phyloP scores from a whole-genome alignment of 2,329 filamentous ascomycete species.

The Setomelanomma holmii region DNA sequence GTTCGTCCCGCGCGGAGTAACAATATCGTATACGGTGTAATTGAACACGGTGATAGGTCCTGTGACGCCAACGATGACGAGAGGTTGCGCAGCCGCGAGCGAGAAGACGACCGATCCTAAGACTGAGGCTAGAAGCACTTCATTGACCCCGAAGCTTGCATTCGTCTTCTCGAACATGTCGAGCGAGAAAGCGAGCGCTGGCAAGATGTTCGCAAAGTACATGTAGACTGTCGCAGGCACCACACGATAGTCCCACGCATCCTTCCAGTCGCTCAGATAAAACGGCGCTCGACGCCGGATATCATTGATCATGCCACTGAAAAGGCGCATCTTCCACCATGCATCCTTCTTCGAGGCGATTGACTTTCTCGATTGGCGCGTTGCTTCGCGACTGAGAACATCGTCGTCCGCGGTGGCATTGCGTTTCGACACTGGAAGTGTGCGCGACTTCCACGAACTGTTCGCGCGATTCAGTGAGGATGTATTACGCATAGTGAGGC shows the following conservation, averaged over 20 bases:
- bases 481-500: conserved; percentile 23
- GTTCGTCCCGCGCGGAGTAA: conserved; percentile 76
- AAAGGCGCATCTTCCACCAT: conserved; percentile 80
- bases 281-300: conserved; percentile 75
- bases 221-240: conserved; percentile 88
- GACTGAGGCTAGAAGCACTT: conserved; percentile 86
- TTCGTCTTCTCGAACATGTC: conserved; percentile 93
- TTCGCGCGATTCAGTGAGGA: conserved; percentile 22
- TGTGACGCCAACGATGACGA: conserved; percentile 91
- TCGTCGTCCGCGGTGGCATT: conserved; percentile 3
- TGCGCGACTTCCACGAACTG: conserved; percentile 31
- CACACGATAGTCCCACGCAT: conserved; percentile 91
- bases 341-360: conserved; percentile 22
- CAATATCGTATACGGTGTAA: conserved; percentile 92
- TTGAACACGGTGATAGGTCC: conserved; percentile 95
- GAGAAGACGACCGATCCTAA: conserved; percentile 83
- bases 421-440: conserved; percentile 5
- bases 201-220: conserved; percentile 93
- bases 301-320: conserved; percentile 82
- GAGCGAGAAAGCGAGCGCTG: conserved; percentile 85
- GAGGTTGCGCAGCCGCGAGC: conserved; percentile 78
- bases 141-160: conserved; percentile 87
- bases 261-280: conserved; percentile 82
- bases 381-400: conserved; percentile 21
- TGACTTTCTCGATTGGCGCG: conserved; percentile 21